A percentile compares a stretch with the other conserved stretches of the same genome.
Conservation (phyloP, 116 monocot genomes). For the Dioscorea cayenensis region DNA sequence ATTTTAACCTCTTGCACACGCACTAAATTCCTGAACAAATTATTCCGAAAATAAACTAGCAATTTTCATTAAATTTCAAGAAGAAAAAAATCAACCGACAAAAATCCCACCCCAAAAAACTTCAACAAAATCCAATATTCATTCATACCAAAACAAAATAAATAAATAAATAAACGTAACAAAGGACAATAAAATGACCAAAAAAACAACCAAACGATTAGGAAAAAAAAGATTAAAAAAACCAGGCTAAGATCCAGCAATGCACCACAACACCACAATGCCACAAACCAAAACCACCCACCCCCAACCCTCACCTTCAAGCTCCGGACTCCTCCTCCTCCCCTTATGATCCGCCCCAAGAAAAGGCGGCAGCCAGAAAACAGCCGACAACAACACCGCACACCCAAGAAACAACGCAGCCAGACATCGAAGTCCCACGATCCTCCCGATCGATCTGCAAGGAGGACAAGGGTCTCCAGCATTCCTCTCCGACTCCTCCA, state of each 20-base stretch:
- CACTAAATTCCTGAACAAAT: too few relatives aligned
- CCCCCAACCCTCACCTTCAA: slow-evolving; percentile 42
- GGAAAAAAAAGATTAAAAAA: too few relatives aligned
- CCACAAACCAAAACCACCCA: neutral
- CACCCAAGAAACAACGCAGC: slow-evolving; percentile 47
- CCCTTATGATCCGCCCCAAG: slow-evolving; percentile 3
- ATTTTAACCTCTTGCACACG: neutral
- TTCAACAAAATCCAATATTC: neutral
- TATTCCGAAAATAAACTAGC: too few relatives aligned
- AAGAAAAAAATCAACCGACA: neutral
- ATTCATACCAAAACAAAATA: neutral
- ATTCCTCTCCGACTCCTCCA: slow-evolving; percentile 14
- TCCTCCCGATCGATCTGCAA: slow-evolving; percentile 28
- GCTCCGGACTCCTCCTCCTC: slow-evolving; percentile 18
- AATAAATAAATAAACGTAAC: neutral
- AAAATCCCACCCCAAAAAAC: neutral
- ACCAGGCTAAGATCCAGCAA: neutral
- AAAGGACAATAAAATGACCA: neutral
- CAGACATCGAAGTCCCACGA: slow-evolving; percentile 44
- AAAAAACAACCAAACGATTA: neutral
- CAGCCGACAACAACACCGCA: slow-evolving; percentile 58
- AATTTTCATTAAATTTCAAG: too few relatives aligned
- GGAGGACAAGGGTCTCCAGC: slow-evolving; percentile 11
- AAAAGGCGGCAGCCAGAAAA: slow-evolving; percentile 79
- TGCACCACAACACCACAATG: neutral